Percentiles rank a stretch among this genome's conserved stretches.
Evolutionary conservation across 768 basidiomycete species (phyloP).

Genomic region (Naganishia kalamii): DNA sequence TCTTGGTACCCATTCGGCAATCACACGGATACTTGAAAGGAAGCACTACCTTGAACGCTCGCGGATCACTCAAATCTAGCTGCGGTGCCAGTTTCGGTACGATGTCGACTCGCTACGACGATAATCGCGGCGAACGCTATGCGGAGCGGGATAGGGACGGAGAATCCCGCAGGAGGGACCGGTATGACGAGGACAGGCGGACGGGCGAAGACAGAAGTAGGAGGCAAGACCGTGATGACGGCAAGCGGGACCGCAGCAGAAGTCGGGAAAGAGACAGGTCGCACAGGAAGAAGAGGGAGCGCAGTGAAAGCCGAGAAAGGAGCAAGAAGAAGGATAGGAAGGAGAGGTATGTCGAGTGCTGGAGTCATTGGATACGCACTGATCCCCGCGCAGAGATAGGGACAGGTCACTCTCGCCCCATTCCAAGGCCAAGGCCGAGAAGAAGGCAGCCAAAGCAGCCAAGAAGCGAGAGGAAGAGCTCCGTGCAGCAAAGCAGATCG

Average conservation of each 20-base stretch:
- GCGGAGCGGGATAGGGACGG: slow-evolving; percentile 40
- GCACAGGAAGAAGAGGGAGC: slow-evolving; percentile 47
- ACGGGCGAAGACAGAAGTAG: slow-evolving; percentile 27
- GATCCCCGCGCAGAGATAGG: slow-evolving; percentile 4
- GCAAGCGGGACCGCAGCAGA: slow-evolving; percentile 46
- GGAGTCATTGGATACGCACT: slow-evolving; percentile 36
- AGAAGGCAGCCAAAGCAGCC: slow-evolving; percentile 71
- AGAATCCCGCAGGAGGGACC: slow-evolving; percentile 31
- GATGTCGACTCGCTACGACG: slow-evolving; percentile 18
- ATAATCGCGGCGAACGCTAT: slow-evolving; percentile 17
- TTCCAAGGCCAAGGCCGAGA: slow-evolving; percentile 73
- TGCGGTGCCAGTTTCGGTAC: not conserved
- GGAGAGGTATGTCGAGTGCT: slow-evolving; percentile 49
- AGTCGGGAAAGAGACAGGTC: slow-evolving; percentile 50
- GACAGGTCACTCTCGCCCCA: slow-evolving; percentile 70
- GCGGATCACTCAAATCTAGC: not conserved
- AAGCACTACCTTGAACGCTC: not conserved
- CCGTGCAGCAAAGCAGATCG: slow-evolving; percentile 80
- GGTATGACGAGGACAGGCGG: slow-evolving; percentile 22
- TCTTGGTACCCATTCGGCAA: too few relatives aligned
- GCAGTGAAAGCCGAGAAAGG: slow-evolving; percentile 46
- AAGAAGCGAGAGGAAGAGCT: slow-evolving; percentile 44
- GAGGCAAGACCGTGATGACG: slow-evolving; percentile 36
- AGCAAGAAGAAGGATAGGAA: slow-evolving; percentile 45
- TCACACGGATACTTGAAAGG: too few relatives aligned